Conservation (phyloP, 768 basidiomycete species). For the Paxillus ammoniavirescens region DNA sequence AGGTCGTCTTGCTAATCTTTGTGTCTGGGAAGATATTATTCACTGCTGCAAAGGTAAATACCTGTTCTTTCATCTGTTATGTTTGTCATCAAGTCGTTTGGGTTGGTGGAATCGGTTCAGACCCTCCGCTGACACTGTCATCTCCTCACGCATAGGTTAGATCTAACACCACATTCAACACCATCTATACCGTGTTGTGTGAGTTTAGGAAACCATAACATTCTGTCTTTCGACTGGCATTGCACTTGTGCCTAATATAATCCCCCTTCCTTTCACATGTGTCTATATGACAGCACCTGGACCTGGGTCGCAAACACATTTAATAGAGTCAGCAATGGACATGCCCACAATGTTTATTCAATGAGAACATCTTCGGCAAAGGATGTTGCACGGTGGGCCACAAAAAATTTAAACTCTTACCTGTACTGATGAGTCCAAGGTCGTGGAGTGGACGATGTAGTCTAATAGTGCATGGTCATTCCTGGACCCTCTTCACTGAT, state of each 20-base stretch:
- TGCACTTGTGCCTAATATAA: background rate
- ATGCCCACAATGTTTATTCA: background rate
- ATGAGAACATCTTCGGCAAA: background rate
- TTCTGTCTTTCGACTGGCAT: background rate
- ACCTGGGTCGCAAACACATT: background rate
- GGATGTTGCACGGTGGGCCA: background rate
- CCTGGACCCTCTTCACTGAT: conserved; percentile 26
- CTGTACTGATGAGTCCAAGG: conserved; percentile 24
- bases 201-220: conserved; percentile 86
- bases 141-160: conserved; percentile 66
- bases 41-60: conserved; percentile 93
- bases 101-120: conserved; percentile 49
- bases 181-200: conserved; percentile 96
- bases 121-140: conserved; percentile 46
- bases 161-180: conserved; percentile 99
- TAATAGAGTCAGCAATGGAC: background rate
- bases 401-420: conserved; percentile 25
- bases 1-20: conserved; percentile 97
- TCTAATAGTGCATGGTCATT: conserved; percentile 38
- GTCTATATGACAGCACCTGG: background rate
- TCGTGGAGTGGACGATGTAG: conserved; percentile 34
- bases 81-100: conserved; percentile 33
- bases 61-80: conserved; percentile 28
- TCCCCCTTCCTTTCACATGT: conserved; percentile 1
- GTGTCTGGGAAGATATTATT: conserved; percentile 99